These are phyloP conservation scores for Yamadazyma membranifaciens DNA, from an alignment of 1,139 yeast genomes.

Conservation along the genomic window DNA sequence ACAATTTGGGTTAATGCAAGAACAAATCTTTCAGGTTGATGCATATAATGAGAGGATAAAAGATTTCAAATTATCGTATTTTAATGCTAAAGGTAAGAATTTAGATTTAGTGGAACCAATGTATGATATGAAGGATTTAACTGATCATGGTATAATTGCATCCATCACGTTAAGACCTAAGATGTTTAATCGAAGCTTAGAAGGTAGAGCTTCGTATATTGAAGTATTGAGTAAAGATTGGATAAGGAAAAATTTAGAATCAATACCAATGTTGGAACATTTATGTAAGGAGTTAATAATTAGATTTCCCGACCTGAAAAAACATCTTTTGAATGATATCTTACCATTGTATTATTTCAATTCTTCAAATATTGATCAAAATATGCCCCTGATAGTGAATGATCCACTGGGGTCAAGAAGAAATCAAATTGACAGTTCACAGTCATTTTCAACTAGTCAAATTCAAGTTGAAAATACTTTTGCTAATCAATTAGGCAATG, in stretches of 20 bases:
- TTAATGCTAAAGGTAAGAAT: not conserved
- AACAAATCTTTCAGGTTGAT: conserved; percentile 5
- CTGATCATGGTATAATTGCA: conserved; percentile 4
- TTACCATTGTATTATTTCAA: not conserved
- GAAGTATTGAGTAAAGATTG: conserved; percentile 3
- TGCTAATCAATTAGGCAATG: not conserved
- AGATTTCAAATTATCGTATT: conserved; percentile 1
- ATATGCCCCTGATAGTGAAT: not conserved
- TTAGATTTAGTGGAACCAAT: not conserved
- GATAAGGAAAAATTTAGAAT: not conserved
- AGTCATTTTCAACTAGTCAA: not conserved
- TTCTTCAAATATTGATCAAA: not conserved
- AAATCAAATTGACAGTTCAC: not conserved
- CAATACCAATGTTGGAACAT: not conserved
- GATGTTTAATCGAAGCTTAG: conserved; percentile 7
- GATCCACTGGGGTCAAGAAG: not conserved
- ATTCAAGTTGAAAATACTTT: conserved; percentile 3
- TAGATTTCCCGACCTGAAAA: not conserved
- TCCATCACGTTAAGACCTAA: conserved; percentile 5
- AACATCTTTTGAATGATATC: not conserved
- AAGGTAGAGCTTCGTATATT: conserved; percentile 8
- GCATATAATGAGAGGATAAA: conserved; percentile 3
- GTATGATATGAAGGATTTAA: not conserved
- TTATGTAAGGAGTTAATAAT: not conserved
- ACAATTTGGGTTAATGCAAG: not conserved